phyloP scores from a whole-genome alignment of 2,329 filamentous ascomycete species.

The Aspergillus sp. region DNA sequence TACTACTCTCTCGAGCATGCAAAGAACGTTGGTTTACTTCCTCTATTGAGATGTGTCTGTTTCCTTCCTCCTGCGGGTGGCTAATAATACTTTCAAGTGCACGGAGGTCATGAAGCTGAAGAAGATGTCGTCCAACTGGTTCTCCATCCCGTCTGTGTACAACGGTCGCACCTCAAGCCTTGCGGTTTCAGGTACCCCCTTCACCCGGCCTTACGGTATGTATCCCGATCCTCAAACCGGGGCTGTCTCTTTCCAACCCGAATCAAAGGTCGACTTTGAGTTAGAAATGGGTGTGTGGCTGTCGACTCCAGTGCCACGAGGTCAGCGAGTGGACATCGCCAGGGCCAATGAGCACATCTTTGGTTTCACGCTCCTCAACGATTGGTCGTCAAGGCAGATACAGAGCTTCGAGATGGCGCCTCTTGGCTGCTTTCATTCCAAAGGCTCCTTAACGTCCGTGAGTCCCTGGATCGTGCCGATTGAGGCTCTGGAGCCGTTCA shows the following conservation, averaged over 20 bases:
- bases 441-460: conserved; percentile 55
- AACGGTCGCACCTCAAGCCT: conserved; percentile 12
- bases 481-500: conserved; percentile 43
- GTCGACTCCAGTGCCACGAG: conserved; percentile 35
- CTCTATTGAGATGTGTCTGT: too few species aligned
- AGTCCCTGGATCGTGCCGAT: conserved; percentile 58
- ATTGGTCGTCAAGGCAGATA: conserved; percentile 59
- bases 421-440: conserved; percentile 56
- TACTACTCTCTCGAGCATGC: conserved; percentile 14
- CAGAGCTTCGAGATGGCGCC: conserved; percentile 57
- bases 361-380: conserved; percentile 58
- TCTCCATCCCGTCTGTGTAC: conserved; percentile 8
- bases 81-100: conserved; percentile 3
- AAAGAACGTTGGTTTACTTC: conserved; percentile 5
- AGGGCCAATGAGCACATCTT: conserved; percentile 54
- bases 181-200: conserved; percentile 4
- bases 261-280: conserved; percentile 44
- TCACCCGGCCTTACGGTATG: conserved; percentile 9
- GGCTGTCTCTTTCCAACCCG: conserved; percentile 28
- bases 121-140: conserved; percentile 5
- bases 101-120: conserved; percentile 1
- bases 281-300: conserved; percentile 47
- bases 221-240: not conserved
- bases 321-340: conserved; percentile 34
- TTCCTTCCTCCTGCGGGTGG: too few species aligned